Evolutionary conservation across 148 eudicot genomes (phyloP).

Genomic region (Amaranthus hypochondriacus): DNA sequence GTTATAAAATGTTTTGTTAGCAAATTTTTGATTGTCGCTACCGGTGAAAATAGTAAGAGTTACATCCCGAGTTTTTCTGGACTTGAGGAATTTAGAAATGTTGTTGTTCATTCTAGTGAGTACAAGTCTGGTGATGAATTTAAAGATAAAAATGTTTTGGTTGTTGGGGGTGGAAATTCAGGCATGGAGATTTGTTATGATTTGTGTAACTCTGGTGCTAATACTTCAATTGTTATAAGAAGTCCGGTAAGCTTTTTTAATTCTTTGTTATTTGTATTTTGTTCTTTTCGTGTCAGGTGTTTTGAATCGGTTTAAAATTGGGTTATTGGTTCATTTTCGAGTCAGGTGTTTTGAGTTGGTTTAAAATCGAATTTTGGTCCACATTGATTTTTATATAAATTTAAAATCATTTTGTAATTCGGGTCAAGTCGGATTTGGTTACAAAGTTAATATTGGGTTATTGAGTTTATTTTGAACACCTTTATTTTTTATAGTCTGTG

Average conservation of each 20-base stretch:
- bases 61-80: constrained; percentile 34
- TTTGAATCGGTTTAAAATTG: too few species aligned
- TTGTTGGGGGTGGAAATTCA: constrained; percentile 49
- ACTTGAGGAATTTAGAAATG: constrained; percentile 24
- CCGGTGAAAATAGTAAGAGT: constrained; percentile 34
- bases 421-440: too few species aligned
- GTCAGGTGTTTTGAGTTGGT: too few species aligned
- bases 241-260: constrained; percentile 27
- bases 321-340: too few species aligned
- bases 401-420: too few species aligned
- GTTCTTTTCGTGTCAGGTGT: too few species aligned
- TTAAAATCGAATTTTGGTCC: too few species aligned
- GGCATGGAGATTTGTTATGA: constrained; percentile 50
- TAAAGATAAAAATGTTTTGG: constrained; percentile 27
- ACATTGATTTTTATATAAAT: too few species aligned
- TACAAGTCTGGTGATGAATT: constrained; percentile 32
- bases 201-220: constrained; percentile 31
- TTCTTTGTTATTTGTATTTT: not conserved
- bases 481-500: too few species aligned
- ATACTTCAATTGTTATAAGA: constrained; percentile 37
- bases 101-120: constrained; percentile 34
- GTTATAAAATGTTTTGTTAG: constrained; percentile 20
- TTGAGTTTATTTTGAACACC: too few species aligned
- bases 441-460: too few species aligned
- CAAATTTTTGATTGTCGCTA: constrained; percentile 34